These are phyloP conservation scores for Zelonia costaricensis DNA, from an alignment of 208 protist species.

Conservation along the genomic window DNA sequence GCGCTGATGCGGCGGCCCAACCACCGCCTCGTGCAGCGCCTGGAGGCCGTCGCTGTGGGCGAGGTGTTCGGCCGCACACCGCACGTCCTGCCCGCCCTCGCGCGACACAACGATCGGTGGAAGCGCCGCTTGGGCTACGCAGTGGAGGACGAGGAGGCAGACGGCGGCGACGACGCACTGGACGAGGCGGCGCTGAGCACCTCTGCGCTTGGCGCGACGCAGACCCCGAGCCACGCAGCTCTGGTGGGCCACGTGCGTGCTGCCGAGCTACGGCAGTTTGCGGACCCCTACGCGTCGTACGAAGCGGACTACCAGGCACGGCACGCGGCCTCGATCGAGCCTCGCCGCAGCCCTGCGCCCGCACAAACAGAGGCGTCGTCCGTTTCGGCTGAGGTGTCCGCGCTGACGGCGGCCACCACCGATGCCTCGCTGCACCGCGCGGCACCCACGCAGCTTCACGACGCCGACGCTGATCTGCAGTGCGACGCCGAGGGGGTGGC, in stretches of 20 bases:
- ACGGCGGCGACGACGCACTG: background rate
- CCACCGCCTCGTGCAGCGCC: constrained; percentile 33
- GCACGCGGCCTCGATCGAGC: constrained; percentile 1
- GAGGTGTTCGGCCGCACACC: constrained; percentile 44
- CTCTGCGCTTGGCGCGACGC: no score
- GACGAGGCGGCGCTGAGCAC: no score
- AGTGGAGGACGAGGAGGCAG: background rate
- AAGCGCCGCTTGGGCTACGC: constrained; percentile 10
- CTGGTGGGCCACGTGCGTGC: constrained; percentile 19
- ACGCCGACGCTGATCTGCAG: no score
- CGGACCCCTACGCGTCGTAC: constrained; percentile 22
- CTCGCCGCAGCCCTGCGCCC: constrained; percentile 19
- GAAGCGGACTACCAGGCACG: constrained; percentile 3
- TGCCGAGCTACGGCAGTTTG: constrained; percentile 13
- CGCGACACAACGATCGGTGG: constrained; percentile 24
- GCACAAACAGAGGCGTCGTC: constrained; percentile 12
- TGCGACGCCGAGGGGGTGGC: no score
- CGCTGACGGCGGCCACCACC: constrained; percentile 10
- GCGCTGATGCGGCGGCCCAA: constrained; percentile 27
- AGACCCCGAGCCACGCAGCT: background rate
- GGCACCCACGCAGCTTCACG: background rate
- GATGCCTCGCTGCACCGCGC: background rate
- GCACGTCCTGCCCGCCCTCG: constrained; percentile 37
- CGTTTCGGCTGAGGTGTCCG: constrained; percentile 27
- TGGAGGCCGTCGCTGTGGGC: constrained; percentile 50